Conservation (phyloP, 2,329 filamentous ascomycete species). For the Hymenoscyphus fraxineus region DNA sequence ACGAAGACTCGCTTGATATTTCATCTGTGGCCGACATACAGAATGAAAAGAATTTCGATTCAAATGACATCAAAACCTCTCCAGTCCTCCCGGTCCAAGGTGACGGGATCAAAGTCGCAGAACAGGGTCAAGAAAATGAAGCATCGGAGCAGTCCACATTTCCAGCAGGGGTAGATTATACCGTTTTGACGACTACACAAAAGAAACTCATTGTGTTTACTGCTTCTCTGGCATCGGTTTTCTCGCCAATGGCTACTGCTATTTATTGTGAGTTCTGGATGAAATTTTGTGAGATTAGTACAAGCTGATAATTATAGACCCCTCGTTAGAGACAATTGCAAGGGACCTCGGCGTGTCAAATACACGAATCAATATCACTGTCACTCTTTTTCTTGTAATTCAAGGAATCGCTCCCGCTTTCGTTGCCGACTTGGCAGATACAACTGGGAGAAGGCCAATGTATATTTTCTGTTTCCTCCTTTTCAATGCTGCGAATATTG, state of each 20-base stretch:
- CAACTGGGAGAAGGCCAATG: conserved; percentile 49
- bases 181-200: conserved; percentile 14
- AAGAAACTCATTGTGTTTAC: conserved; percentile 42
- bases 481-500: conserved; percentile 52
- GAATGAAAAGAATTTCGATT: neutral
- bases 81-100: neutral
- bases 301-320: conserved; percentile 36
- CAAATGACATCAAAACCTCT: neutral
- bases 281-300: neutral
- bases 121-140: neutral
- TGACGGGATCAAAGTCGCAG: neutral
- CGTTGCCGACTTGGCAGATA: conserved; percentile 53
- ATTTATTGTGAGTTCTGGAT: conserved; percentile 43
- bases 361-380: conserved; percentile 37
- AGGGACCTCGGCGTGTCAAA: conserved; percentile 43
- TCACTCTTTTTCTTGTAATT: conserved; percentile 43
- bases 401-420: conserved; percentile 57
- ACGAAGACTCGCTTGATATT: neutral
- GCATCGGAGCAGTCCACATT: conserved; percentile 4
- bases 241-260: conserved; percentile 45
- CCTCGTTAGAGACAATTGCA: conserved; percentile 48
- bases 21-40: neutral
- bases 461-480: conserved; percentile 51
- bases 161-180: conserved; percentile 14
- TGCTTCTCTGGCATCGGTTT: conserved; percentile 49